These are phyloP conservation scores for Nakazawaea anatomiae DNA, from an alignment of 805 yeast species.

Conservation along the genomic window DNA sequence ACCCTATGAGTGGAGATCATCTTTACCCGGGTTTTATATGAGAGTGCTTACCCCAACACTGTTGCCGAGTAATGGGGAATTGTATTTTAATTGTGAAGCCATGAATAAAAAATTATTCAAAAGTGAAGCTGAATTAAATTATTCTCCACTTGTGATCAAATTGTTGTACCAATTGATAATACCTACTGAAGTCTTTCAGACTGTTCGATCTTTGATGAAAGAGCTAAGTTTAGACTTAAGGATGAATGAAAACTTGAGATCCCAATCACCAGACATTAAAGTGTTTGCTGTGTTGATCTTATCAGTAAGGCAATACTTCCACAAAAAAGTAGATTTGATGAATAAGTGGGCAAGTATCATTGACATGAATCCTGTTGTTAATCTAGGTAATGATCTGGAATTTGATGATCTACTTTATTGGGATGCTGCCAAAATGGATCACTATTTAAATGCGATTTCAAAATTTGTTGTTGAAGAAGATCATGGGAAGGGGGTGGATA, in stretches of 20 bases:
- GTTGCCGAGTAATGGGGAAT: constrained; percentile 32
- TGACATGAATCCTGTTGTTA: constrained; percentile 19
- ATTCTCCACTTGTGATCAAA: constrained; percentile 35
- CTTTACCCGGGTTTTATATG: constrained; percentile 32
- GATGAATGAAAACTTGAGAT: background rate
- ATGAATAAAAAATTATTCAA: background rate
- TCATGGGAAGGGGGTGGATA: constrained; percentile 8
- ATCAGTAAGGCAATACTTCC: background rate
- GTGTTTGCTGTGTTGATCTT: background rate
- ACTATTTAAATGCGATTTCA: constrained; percentile 47
- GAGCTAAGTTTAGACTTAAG: background rate
- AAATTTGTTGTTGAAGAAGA: constrained; percentile 27
- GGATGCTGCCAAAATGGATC: constrained; percentile 37
- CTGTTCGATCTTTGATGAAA: constrained; percentile 25
- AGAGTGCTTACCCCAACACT: constrained; percentile 31
- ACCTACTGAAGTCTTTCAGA: constrained; percentile 42
- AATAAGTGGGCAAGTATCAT: constrained; percentile 26
- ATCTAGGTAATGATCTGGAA: constrained; percentile 17
- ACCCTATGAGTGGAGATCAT: constrained; percentile 30
- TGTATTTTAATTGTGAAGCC: constrained; percentile 16
- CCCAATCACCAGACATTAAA: constrained; percentile 10
- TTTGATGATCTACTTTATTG: constrained; percentile 37
- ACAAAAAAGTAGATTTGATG: constrained; percentile 12
- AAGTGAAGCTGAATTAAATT: constrained; percentile 17
- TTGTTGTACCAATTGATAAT: constrained; percentile 36